These are phyloP conservation scores for Saccharomyces mikatae DNA, from an alignment of 805 yeast genomes.

Conservation along the genomic window DNA sequence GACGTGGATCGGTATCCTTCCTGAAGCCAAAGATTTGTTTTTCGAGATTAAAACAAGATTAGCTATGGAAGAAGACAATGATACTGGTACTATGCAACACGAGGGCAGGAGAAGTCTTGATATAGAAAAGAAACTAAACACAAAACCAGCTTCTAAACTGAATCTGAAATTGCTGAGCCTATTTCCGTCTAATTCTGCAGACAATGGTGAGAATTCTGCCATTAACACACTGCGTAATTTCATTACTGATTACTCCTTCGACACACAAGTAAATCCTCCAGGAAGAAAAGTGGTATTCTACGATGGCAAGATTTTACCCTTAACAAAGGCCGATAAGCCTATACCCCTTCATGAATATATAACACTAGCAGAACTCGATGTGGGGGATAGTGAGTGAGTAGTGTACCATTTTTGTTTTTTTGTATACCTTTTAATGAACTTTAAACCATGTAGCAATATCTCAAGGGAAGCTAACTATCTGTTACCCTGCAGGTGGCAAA, in stretches of 20 bases:
- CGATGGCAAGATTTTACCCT: conserved; percentile 19
- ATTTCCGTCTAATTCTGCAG: conserved; percentile 17
- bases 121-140: background rate
- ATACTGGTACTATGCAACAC: background rate
- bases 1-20: conserved; percentile 55
- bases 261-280: conserved; percentile 12
- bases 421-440: background rate
- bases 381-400: background rate
- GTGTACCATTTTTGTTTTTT: background rate
- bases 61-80: conserved; percentile 3
- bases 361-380: background rate
- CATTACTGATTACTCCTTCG: conserved; percentile 21
- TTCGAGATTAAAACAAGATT: conserved; percentile 31
- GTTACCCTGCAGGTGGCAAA: conserved; percentile 1
- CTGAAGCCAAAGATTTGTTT: conserved; percentile 56
- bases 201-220: conserved; percentile 18
- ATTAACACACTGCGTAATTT: conserved; percentile 20
- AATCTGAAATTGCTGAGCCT: conserved; percentile 16
- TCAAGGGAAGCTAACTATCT: background rate
- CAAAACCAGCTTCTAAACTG: conserved; percentile 5
- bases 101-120: conserved; percentile 2
- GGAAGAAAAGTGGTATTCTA: conserved; percentile 21
- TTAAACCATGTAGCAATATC: background rate
- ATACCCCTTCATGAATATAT: background rate
- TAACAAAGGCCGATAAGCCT: conserved; percentile 13